Conservation (phyloP, 345 rosid genomes). For the Salix purpurea region DNA sequence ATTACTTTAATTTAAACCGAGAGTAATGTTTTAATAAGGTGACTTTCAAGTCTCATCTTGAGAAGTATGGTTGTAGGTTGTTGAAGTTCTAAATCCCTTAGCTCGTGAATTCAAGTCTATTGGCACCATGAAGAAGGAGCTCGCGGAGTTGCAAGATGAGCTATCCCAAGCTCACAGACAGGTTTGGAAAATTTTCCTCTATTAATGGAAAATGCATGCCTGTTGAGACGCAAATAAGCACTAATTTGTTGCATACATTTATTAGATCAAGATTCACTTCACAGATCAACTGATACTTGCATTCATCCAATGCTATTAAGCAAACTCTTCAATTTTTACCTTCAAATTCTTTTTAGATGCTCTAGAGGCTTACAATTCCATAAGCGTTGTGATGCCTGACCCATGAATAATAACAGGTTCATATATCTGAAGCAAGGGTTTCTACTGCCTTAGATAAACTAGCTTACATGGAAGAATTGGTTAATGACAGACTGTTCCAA, state of each 20-base stretch:
- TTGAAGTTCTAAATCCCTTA: conserved; percentile 89
- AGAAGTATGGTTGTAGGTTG: conserved; percentile 49
- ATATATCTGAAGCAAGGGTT: conserved; percentile 95
- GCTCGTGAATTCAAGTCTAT: conserved; percentile 97
- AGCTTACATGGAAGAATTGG: conserved; percentile 90
- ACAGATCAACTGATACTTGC: not conserved
- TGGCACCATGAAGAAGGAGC: conserved; percentile 84
- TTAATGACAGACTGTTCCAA: conserved; percentile 69
- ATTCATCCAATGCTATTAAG: not conserved
- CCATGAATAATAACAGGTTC: conserved; percentile 57
- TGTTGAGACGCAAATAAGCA: not conserved
- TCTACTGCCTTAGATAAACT: conserved; percentile 82
- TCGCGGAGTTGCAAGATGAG: conserved; percentile 84
- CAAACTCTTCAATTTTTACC: not conserved
- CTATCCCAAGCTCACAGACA: conserved; percentile 79
- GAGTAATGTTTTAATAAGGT: not conserved
- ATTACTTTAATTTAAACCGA: not conserved
- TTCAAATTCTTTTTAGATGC: not conserved
- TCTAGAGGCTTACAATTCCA: not conserved
- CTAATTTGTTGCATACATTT: not conserved
- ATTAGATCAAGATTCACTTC: not conserved
- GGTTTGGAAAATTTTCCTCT: conserved; percentile 34
- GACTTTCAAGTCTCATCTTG: conserved; percentile 13
- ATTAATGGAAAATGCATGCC: not conserved
- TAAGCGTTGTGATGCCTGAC: conserved; percentile 14